Conservation (phyloP, 2,329 filamentous ascomycete species). For the Alternaria viburni region DNA sequence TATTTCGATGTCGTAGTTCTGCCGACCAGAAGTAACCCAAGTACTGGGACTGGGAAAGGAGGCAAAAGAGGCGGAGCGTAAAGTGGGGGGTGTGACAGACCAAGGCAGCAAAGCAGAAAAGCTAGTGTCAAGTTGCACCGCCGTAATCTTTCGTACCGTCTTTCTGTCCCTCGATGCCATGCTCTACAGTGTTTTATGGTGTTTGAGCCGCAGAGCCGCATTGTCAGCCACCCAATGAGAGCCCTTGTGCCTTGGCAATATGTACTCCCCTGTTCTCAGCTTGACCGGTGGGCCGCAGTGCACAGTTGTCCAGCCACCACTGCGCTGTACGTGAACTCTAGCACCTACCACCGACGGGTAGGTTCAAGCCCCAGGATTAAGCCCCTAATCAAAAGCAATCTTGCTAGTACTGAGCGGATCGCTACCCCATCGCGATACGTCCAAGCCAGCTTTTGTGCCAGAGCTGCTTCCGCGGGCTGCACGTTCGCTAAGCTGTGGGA, state of each 20-base stretch:
- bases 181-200: slow-evolving; percentile 40
- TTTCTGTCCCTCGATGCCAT: slow-evolving; percentile 26
- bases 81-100: slow-evolving; percentile 9
- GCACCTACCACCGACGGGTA: slow-evolving; percentile 30
- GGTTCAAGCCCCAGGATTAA: slow-evolving; percentile 27
- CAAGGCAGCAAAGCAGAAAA: slow-evolving; percentile 33
- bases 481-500: slow-evolving; percentile 14
- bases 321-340: slow-evolving; percentile 31
- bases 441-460: slow-evolving; percentile 17
- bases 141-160: slow-evolving; percentile 30
- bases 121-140: slow-evolving; percentile 35
- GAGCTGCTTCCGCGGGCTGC: slow-evolving; percentile 20
- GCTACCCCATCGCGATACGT: slow-evolving; percentile 25
- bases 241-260: slow-evolving; percentile 6
- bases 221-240: slow-evolving; percentile 21
- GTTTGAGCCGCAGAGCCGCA: slow-evolving; percentile 44
- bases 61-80: slow-evolving; percentile 39
- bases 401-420: slow-evolving; percentile 29
- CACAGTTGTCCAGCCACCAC: slow-evolving; percentile 39
- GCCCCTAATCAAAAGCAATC: slow-evolving; percentile 37
- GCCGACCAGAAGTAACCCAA: slow-evolving; percentile 11
- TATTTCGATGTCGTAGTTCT: slow-evolving; percentile 1
- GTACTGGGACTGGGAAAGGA: slow-evolving; percentile 14
- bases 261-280: slow-evolving; percentile 9
- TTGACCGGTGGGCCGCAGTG: slow-evolving; percentile 40